A percentile compares a stretch with the other conserved stretches of the same genome.
phyloP scores from a whole-genome alignment of 2,329 filamentous ascomycete species.

The Exutisphaerella laricina region DNA sequence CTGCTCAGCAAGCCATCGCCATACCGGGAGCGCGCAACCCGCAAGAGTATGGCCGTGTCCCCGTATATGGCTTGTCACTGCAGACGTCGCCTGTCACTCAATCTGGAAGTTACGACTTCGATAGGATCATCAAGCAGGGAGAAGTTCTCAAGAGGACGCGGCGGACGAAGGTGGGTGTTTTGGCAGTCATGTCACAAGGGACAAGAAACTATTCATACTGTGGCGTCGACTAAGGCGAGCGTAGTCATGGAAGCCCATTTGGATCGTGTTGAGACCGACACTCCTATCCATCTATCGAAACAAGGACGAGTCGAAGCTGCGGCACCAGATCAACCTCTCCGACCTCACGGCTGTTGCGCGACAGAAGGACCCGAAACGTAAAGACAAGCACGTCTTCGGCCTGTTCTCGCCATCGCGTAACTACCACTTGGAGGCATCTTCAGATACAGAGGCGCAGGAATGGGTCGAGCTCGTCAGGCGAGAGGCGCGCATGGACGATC shows the following conservation, averaged over 20 bases:
- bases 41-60: conserved; percentile 3
- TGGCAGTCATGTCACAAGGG: too few species aligned
- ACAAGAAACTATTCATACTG: too few species aligned
- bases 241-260: conserved; percentile 84
- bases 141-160: conserved; percentile 82
- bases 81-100: conserved; percentile 81
- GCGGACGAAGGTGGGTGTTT: conserved; percentile 71
- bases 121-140: conserved; percentile 85
- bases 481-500: conserved; percentile 78
- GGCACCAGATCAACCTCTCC: conserved; percentile 78
- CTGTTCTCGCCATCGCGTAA: conserved; percentile 88
- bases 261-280: conserved; percentile 84
- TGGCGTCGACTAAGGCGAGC: conserved; percentile 26
- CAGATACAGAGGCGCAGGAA: conserved; percentile 67
- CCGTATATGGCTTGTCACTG: conserved; percentile 39
- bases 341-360: conserved; percentile 88
- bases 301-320: conserved; percentile 80
- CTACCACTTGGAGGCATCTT: conserved; percentile 77
- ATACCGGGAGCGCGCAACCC: conserved; percentile 8
- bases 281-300: conserved; percentile 90
- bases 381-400: conserved; percentile 80
- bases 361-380: conserved; percentile 83
- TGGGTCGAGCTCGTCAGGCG: conserved; percentile 80
- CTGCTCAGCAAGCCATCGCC: conserved; percentile 6
- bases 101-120: conserved; percentile 93